Evolutionary conservation across 2,329 filamentous ascomycete genomes (phyloP), one percentile per base, ranked within the genome.

Genomic region (Xylariaceae sp.): DNA sequence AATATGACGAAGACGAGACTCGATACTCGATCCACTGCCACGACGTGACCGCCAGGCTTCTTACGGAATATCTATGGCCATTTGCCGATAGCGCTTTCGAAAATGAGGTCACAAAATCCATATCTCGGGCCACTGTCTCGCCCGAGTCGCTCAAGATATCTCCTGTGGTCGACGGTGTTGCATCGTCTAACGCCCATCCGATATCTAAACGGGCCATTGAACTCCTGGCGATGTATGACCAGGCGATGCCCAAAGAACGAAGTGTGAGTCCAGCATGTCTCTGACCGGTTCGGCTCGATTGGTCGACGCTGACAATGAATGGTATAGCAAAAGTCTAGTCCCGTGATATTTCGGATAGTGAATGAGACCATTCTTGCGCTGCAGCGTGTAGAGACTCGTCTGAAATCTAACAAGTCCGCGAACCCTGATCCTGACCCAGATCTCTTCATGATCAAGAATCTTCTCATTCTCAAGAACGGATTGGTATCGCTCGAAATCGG

Each of bases 401-500:
- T 94, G 46, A 73, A 77, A 36, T 72, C 72, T 22, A 77, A 75
- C 42, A 70, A 67, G 44, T 52, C 59, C 36, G 67, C 72, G 15
- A 55, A 50, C 28, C 55, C 55, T 2, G 71, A 75, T 2, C 71
- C 80, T 5, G 88, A 96, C 54, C 75, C 83, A 0, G 84, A 94
- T 46, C 72, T 98, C 4, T 98, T 98, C 60, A 80, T 95, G 52
- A 81, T 98, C 49, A 92, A 90, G 49, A 94, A 98, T 55, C 72
- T 98, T 2, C 80, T 98, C 31, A 81, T 95, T 31, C 75, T 98
- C 32, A 96, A 96, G 60, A 93, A 95, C 55, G 86, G 95, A 56
- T 83, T 98, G 32, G 80, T 98, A 17, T 89, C 89, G 8, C 88
- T 98, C 41, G 92, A 98, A 61, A 95, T 98, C 45, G 89, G 75